phyloP scores from a whole-genome alignment of 2,329 filamentous ascomycete species.

The Rhynchosporium secalis region DNA sequence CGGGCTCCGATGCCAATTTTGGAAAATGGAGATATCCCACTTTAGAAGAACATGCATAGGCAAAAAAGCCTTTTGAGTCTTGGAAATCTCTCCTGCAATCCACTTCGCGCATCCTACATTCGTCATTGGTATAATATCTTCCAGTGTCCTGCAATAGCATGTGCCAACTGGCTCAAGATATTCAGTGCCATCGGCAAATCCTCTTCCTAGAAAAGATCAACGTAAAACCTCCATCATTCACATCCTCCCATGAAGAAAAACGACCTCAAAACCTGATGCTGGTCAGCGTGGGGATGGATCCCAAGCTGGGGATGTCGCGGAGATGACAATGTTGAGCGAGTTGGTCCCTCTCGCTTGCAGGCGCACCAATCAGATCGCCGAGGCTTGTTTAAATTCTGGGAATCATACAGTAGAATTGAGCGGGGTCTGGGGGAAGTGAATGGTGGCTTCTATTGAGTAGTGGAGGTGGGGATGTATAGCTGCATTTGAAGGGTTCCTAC shows the following conservation, averaged over 20 bases:
- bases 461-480: background rate
- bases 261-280: background rate
- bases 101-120: background rate
- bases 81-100: background rate
- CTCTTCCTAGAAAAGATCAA: background rate
- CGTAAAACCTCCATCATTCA: slow-evolving; percentile 1
- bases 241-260: background rate
- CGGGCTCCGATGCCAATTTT: background rate
- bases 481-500: background rate
- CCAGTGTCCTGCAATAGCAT: background rate
- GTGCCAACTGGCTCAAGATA: background rate
- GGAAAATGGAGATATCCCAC: background rate
- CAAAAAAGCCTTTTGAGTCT: background rate
- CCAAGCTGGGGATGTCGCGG: slow-evolving; percentile 5
- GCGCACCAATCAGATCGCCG: background rate
- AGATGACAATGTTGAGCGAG: background rate
- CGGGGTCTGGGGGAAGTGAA: slow-evolving; percentile 6
- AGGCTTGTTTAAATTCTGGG: background rate
- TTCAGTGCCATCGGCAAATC: background rate
- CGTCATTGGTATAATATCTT: background rate
- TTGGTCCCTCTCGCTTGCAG: background rate
- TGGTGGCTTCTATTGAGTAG: background rate
- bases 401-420: background rate
- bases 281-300: background rate
- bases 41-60: background rate